Base-by-base conservation (phyloP, 2,329 filamentous ascomycete genomes). In the Claviceps citrina region DNA sequence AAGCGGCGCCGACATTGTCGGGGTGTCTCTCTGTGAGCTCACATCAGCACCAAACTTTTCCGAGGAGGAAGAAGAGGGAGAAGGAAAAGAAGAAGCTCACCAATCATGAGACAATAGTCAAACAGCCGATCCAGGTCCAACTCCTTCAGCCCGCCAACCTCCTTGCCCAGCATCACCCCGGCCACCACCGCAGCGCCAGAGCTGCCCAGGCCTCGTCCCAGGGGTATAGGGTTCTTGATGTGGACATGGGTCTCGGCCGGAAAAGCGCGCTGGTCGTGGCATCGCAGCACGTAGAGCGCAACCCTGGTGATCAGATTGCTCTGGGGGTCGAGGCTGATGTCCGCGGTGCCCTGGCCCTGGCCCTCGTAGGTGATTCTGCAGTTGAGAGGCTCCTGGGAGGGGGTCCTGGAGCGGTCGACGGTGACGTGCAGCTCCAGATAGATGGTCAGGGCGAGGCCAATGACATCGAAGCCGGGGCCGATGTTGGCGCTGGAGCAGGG, bases 401-500 rank as follows among this genome's bases (percentile, higher is more conserved):
- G 54, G 38, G 49, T 41, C 54, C 66, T 65, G 51, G 67, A 61
- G 43, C 75, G 67, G 60, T 82, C 74, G 54, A 93, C 70, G 46
- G 78, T 84, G 58, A 96, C 82, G 47, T 78, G 73, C 42, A 96
- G 69, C 66, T 95, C 87, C 48, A 98, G 81, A 66, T 89, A 93
- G 60, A 95, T 78, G 49, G 86, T 93, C 50, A 98, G 72, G 7
- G 89, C 89, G 46, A 98, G 79, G 50, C 91, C 85, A 59, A 96
- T 94, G 53, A 95, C 89, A 68, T 98, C 89, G 70, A 96, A 98
- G 43, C 89, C 89, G 36, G 89, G 89, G 50, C 85, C 89, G 57
- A 96, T 95, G 68, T 96, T 96, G 65, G 89, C 89, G 46, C 87
- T 95, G 44, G 89, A 96, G 66, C 84, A 93, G 48, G 89, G 89